Evolutionary conservation across 2,329 filamentous ascomycete species (phyloP).

Genomic region (Scedosporium aurantiacum): DNA sequence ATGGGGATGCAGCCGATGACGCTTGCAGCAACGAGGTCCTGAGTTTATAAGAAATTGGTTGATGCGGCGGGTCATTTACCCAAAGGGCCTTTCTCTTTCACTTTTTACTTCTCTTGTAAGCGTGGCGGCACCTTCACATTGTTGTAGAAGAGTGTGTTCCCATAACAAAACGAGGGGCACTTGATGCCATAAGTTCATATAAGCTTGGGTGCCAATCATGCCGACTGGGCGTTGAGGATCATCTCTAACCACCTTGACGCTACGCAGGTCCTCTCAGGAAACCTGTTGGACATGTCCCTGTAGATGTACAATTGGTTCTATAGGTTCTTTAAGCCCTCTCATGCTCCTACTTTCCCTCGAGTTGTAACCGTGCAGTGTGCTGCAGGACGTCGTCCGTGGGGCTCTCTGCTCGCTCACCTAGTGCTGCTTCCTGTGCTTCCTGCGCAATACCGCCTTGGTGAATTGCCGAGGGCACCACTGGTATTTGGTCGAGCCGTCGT

Average conservation of each 20-base stretch:
- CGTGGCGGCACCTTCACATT: background rate
- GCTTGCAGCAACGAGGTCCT: slow-evolving; percentile 10
- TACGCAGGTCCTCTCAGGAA: no score
- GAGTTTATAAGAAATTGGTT: background rate
- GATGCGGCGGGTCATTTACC: background rate
- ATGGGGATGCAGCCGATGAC: background rate
- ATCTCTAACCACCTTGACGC: no score
- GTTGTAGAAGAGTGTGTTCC: no score
- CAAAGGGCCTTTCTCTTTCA: no score
- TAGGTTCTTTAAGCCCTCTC: background rate
- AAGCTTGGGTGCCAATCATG: no score
- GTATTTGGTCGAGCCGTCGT: slow-evolving; percentile 28
- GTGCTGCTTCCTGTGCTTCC: background rate
- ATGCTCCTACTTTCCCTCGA: background rate
- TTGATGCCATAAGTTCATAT: no score
- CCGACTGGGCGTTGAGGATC: no score
- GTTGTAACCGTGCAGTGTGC: background rate
- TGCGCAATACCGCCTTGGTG: background rate
- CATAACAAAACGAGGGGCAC: no score
- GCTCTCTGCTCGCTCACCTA: background rate
- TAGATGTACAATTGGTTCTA: no score
- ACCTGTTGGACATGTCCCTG: no score
- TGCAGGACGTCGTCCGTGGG: background rate
- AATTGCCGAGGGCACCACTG: background rate
- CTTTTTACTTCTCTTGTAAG: background rate